Conservation (phyloP, 192 early-diverging fungal species). For the Coemansia sp. region DNA sequence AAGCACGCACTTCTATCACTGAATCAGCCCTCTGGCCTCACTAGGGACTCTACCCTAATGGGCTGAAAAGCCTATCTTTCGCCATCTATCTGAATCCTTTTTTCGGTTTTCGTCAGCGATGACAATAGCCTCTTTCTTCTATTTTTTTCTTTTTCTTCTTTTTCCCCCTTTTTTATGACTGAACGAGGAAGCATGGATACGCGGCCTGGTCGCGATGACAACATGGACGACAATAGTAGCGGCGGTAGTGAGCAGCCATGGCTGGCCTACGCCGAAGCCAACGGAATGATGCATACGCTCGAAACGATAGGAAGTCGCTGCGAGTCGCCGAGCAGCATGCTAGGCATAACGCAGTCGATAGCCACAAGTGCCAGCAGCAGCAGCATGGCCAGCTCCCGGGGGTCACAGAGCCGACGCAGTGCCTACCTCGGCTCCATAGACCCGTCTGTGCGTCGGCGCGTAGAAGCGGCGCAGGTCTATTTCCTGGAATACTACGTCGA, state of each 20-base stretch:
- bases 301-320: constrained; percentile 47
- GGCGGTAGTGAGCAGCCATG: constrained; percentile 32
- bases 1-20: neutral
- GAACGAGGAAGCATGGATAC: constrained; percentile 38
- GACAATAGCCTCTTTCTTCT: neutral
- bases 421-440: constrained; percentile 54
- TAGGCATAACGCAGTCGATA: constrained; percentile 9
- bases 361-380: constrained; percentile 23
- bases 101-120: neutral
- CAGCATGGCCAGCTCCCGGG: constrained; percentile 23
- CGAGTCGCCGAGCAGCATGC: constrained; percentile 36
- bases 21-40: too few species aligned
- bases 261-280: constrained; percentile 49
- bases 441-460: constrained; percentile 47
- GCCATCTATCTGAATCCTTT: neutral
- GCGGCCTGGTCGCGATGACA: constrained; percentile 11
- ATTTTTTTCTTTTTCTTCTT: neutral
- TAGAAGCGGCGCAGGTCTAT: constrained; percentile 59
- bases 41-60: too few species aligned
- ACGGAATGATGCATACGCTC: constrained; percentile 58
- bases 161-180: constrained; percentile 16
- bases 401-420: constrained; percentile 47
- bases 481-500: constrained; percentile 87
- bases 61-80: too few species aligned
- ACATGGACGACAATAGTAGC: neutral